Conservation (phyloP, 2,329 filamentous ascomycete species). For the Ophiostoma ips region DNA sequence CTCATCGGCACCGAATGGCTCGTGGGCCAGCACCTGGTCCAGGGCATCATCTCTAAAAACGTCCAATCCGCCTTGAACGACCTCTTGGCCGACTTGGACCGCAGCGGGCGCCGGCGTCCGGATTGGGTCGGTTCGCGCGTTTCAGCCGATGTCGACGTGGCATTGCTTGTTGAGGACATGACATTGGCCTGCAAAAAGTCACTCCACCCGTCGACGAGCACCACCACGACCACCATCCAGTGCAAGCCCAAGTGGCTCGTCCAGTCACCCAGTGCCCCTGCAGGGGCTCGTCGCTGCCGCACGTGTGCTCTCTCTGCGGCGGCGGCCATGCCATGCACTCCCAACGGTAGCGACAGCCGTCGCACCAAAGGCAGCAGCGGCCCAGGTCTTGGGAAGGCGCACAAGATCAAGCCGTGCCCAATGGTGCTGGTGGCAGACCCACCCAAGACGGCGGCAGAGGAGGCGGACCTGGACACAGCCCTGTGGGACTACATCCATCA, state of each 20-base stretch:
- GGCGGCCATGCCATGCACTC: background rate
- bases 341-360: background rate
- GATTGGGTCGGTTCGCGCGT: constrained; percentile 34
- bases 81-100: constrained; percentile 29
- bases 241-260: constrained; percentile 79
- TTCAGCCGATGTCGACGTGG: constrained; percentile 45
- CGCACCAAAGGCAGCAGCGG: background rate
- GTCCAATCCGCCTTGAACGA: constrained; percentile 37
- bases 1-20: constrained; percentile 40
- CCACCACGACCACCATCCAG: constrained; percentile 46
- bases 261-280: constrained; percentile 60
- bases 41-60: constrained; percentile 25
- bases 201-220: background rate
- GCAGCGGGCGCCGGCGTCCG: constrained; percentile 20
- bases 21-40: constrained; percentile 40
- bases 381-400: background rate
- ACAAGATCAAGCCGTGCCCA: constrained; percentile 14
- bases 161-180: constrained; percentile 66
- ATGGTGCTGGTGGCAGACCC: constrained; percentile 11
- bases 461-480: constrained; percentile 5
- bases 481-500: constrained; percentile 19
- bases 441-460: background rate
- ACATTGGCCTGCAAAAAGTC: constrained; percentile 21
- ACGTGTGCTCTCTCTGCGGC: constrained; percentile 49
- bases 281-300: constrained; percentile 49